A percentile compares a stretch with the other conserved stretches of the same genome.
Conservation (phyloP, 1,284 basidiomycete species). For the Pascua sp. region DNA sequence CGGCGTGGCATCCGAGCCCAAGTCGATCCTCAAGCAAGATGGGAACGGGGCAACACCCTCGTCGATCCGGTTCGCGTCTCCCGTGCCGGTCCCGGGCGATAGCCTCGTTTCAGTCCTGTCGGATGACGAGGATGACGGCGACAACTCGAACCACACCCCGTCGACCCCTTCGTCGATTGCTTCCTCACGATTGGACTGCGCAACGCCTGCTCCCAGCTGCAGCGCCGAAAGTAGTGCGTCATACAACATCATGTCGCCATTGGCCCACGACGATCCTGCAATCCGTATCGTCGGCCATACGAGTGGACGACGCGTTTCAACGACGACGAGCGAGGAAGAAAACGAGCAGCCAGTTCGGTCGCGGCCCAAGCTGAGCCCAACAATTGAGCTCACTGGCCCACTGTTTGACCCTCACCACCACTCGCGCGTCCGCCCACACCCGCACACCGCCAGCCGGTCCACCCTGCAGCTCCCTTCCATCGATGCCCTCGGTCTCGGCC, state of each 20-base stretch:
- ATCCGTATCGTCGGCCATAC: slow-evolving; percentile 22
- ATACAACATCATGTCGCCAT: background rate
- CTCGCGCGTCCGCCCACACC: background rate
- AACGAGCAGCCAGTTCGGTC: slow-evolving; percentile 31
- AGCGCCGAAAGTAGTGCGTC: background rate
- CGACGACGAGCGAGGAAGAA: slow-evolving; percentile 40
- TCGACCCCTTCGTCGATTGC: slow-evolving; percentile 1
- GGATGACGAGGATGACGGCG: background rate
- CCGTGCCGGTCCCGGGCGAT: background rate
- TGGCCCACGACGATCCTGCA: slow-evolving; percentile 14
- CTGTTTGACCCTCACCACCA: background rate
- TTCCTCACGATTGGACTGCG: background rate
- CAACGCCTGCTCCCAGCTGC: slow-evolving; percentile 4
- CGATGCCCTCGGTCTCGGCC: slow-evolving; percentile 34
- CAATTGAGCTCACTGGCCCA: background rate
- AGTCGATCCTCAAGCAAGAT: background rate
- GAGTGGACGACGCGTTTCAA: slow-evolving; percentile 33
- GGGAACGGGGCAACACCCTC: too few relatives aligned
- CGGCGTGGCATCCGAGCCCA: background rate
- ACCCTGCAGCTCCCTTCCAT: slow-evolving; percentile 28
- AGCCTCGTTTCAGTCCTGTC: slow-evolving; percentile 4
- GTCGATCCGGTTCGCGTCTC: background rate
- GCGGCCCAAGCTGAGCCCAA: slow-evolving; percentile 15
- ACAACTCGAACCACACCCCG: background rate
- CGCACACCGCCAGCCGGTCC: background rate